These are phyloP conservation scores for Myxozyma vanderwaltii DNA, from an alignment of 805 yeast species.

Conservation along the genomic window DNA sequence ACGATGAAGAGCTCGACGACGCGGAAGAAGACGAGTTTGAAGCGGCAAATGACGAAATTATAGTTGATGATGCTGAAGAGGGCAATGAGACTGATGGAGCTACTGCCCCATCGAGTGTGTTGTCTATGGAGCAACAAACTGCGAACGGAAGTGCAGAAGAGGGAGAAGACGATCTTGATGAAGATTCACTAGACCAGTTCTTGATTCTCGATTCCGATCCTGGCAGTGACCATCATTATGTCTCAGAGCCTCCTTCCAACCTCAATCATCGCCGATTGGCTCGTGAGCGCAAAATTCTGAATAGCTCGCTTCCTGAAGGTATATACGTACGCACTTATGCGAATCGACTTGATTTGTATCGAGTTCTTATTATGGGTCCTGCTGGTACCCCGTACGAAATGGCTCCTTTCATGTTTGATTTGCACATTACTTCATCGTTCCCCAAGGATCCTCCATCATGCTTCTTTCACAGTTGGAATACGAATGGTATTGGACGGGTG, in stretches of 20 bases:
- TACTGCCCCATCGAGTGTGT: too few species aligned
- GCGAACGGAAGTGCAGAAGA: not conserved
- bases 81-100: too few species aligned
- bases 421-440: conserved; percentile 20
- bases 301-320: conserved; percentile 31
- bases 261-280: conserved; percentile 29
- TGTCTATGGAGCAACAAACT: not conserved
- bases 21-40: not conserved
- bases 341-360: conserved; percentile 27
- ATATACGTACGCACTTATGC: conserved; percentile 31
- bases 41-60: not conserved
- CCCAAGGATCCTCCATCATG: conserved; percentile 29
- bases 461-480: conserved; percentile 33
- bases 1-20: conserved; percentile 4
- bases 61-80: too few species aligned
- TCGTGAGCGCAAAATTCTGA: conserved; percentile 26
- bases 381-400: conserved; percentile 31
- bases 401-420: conserved; percentile 33
- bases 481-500: conserved; percentile 34
- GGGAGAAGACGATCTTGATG: not conserved
- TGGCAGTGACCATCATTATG: conserved; percentile 16
- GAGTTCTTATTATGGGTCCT: conserved; percentile 30
- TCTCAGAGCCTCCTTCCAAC: not conserved
- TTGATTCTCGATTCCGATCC: conserved; percentile 24
- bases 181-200: conserved; percentile 12